These are phyloP conservation scores for Opeltia flavorubescens DNA, from an alignment of 495 filamentous ascomycete species.

Conservation along the genomic window DNA sequence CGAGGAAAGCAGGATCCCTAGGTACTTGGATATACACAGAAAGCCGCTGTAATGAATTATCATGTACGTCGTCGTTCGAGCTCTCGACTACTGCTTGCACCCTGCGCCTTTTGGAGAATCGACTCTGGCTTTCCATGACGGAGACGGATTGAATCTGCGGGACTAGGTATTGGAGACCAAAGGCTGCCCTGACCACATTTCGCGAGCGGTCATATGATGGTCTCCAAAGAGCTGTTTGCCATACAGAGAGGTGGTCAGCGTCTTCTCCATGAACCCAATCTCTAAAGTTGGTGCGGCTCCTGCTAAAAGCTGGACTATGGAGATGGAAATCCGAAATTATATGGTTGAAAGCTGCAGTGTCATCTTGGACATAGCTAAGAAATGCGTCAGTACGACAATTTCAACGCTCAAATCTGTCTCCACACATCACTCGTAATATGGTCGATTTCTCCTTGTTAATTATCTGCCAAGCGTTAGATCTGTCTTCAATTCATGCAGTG, in stretches of 20 bases:
- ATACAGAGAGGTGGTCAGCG: not conserved
- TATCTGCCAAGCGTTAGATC: not conserved
- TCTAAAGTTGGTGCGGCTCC: not conserved
- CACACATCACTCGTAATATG: not conserved
- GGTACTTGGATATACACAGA: conserved; percentile 7
- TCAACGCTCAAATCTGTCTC: not conserved
- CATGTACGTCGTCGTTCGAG: not conserved
- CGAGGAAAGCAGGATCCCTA: not conserved
- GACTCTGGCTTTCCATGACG: not conserved
- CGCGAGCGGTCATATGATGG: not conserved
- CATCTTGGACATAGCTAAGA: conserved; percentile 8
- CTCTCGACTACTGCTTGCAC: not conserved
- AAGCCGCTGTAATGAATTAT: conserved; percentile 3
- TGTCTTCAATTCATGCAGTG: not conserved
- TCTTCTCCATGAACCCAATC: conserved; percentile 1
- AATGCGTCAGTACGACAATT: not conserved
- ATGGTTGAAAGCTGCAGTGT: not conserved
- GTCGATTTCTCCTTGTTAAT: not conserved
- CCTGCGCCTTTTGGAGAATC: not conserved
- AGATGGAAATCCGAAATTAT: conserved; percentile 1
- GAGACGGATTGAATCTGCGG: not conserved
- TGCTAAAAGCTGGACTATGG: not conserved
- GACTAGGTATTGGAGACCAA: conserved; percentile 7
- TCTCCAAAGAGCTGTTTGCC: conserved; percentile 8
- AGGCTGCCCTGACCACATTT: conserved; percentile 4